phyloP scores from a whole-genome alignment of 192 early-diverging fungal species.

The Podila minutissima region DNA sequence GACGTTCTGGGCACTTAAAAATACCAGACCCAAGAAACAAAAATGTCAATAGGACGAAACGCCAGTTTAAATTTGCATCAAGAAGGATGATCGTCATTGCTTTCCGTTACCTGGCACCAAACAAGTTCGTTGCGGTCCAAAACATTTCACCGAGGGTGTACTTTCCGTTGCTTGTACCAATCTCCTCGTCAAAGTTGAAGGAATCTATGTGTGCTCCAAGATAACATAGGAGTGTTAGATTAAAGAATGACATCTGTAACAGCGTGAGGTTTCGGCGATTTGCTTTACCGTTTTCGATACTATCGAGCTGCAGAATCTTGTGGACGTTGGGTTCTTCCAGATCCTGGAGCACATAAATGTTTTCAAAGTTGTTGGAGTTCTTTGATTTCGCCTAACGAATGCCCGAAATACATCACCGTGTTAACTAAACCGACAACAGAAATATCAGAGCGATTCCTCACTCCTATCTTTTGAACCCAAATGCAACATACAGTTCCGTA shows the following conservation, averaged over 20 bases:
- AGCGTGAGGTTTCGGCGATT: not conserved
- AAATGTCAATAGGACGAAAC: too few relatives aligned
- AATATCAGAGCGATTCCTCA: not conserved
- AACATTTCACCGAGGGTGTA: slow-evolving; percentile 72
- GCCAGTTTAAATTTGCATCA: not conserved
- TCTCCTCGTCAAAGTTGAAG: slow-evolving; percentile 55
- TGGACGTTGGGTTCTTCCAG: slow-evolving; percentile 68
- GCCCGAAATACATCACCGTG: not conserved
- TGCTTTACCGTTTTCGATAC: slow-evolving; percentile 57
- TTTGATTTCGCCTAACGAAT: slow-evolving; percentile 41
- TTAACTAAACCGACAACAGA: not conserved
- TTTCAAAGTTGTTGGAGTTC: slow-evolving; percentile 65
- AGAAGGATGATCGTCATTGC: slow-evolving; percentile 3
- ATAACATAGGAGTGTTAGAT: not conserved
- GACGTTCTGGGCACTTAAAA: slow-evolving; percentile 54
- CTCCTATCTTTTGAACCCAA: too few relatives aligned
- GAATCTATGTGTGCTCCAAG: slow-evolving; percentile 22
- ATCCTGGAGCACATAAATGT: slow-evolving; percentile 70
- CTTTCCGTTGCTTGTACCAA: slow-evolving; percentile 58
- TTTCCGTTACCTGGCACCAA: slow-evolving; percentile 60
- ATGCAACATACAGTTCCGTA: slow-evolving; percentile 58
- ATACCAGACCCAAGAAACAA: too few relatives aligned
- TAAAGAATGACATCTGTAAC: not conserved
- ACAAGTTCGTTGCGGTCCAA: slow-evolving; percentile 68
- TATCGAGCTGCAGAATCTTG: slow-evolving; percentile 68